Evolutionary conservation across 2,329 filamentous ascomycete species (phyloP).

Genomic region (Fusarium brachygibbosum): DNA sequence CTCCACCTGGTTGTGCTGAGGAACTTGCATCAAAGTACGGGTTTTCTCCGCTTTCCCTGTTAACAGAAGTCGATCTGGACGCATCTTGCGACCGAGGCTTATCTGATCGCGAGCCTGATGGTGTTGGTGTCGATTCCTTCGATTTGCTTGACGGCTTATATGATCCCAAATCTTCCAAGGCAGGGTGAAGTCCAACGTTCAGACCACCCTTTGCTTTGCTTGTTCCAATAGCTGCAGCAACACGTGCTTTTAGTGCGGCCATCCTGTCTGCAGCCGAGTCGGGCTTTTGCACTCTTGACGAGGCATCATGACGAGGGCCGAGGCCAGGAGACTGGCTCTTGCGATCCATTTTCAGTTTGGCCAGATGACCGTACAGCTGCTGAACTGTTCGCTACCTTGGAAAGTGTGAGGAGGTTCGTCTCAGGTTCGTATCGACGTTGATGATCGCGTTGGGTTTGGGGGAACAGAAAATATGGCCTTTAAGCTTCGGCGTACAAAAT

Average conservation of each 20-base stretch:
- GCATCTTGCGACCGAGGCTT: conserved; percentile 34
- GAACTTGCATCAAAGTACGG: conserved; percentile 85
- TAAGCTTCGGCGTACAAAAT: no score
- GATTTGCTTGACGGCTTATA: conserved; percentile 61
- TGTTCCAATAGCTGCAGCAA: conserved; percentile 78
- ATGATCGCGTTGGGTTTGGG: not conserved
- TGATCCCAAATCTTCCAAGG: conserved; percentile 70
- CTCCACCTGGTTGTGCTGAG: conserved; percentile 68
- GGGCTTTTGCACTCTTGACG: conserved; percentile 67
- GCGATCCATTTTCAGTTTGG: conserved; percentile 62
- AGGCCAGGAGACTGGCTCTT: conserved; percentile 64
- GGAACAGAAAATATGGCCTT: no score
- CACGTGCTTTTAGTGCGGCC: conserved; percentile 83
- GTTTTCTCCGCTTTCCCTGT: conserved; percentile 61
- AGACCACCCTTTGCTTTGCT: conserved; percentile 75
- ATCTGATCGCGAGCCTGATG: conserved; percentile 33
- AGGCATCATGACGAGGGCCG: conserved; percentile 68
- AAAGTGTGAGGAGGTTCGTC: not conserved
- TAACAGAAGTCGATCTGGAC: conserved; percentile 38
- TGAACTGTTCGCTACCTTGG: not conserved
- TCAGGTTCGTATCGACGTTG: not conserved
- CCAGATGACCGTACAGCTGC: not conserved
- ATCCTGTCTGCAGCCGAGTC: conserved; percentile 74
- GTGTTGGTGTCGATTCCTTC: conserved; percentile 44
- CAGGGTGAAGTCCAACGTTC: conserved; percentile 82